These are phyloP conservation scores for Pseudozyma tsukubaensis DNA, from an alignment of 1,284 basidiomycete species.

Conservation along the genomic window DNA sequence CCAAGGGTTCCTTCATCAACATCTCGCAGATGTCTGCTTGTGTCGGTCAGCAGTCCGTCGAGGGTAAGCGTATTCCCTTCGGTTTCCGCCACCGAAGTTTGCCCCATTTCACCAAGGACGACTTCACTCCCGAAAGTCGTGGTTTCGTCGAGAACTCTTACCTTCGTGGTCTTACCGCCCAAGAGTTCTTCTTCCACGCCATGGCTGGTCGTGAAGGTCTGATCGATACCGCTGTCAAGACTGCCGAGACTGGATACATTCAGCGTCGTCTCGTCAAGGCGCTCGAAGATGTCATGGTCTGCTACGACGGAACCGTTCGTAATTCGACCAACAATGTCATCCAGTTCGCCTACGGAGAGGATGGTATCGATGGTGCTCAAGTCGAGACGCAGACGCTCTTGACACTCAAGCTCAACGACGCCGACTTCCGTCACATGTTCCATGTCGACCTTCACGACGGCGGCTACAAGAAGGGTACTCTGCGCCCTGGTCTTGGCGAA, in stretches of 20 bases:
- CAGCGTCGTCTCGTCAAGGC: constrained; percentile 98
- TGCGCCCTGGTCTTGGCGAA: constrained; percentile 95
- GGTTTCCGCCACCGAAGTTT: constrained; percentile 96
- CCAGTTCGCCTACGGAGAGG: constrained; percentile 97
- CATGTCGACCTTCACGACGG: constrained; percentile 83
- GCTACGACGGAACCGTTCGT: constrained; percentile 96
- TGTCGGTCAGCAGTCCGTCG: constrained; percentile 98
- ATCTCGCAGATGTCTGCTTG: constrained; percentile 99
- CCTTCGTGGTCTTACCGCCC: constrained; percentile 92
- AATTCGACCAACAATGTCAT: constrained; percentile 82
- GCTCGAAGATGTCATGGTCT: constrained; percentile 95
- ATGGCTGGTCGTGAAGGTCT: constrained; percentile 99
- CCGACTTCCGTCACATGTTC: constrained; percentile 88
- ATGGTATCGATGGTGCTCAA: constrained; percentile 97
- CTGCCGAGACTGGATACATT: constrained; percentile 99
- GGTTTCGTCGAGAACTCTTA: constrained; percentile 99
- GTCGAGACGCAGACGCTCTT: constrained; percentile 96
- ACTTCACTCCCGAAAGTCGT: constrained; percentile 97
- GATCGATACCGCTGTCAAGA: constrained; percentile 99
- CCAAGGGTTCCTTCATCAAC: constrained; percentile 93
- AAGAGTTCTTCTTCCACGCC: constrained; percentile 99
- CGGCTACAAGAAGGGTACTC: constrained; percentile 74
- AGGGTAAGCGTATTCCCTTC: constrained; percentile 97
- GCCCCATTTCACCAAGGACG: constrained; percentile 98
- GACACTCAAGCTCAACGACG: constrained; percentile 84